Evolutionary conservation across 2,329 filamentous ascomycete species (phyloP).

Genomic region (Phialophora expanda): DNA sequence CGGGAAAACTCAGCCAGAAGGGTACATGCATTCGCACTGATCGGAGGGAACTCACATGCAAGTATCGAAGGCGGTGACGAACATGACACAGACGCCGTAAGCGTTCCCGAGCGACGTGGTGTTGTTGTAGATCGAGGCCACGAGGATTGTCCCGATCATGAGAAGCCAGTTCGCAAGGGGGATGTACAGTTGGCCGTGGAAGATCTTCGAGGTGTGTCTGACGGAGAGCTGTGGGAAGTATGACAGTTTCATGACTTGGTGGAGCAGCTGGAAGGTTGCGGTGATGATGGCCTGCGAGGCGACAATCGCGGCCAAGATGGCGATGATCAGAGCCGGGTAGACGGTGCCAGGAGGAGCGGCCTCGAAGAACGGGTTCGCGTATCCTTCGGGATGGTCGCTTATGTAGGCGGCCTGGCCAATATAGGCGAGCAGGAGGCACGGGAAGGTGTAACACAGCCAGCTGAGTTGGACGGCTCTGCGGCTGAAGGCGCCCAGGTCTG

Average conservation of each 20-base stretch:
- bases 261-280: constrained; percentile 71
- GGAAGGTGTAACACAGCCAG: constrained; percentile 72
- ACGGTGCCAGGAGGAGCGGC: constrained; percentile 70
- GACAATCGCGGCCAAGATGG: constrained; percentile 73
- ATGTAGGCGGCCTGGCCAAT: constrained; percentile 78
- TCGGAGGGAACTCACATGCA: constrained; percentile 57
- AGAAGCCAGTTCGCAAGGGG: constrained; percentile 77
- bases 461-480: constrained; percentile 71
- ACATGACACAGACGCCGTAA: constrained; percentile 79
- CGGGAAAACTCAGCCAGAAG: background rate
- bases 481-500: constrained; percentile 76
- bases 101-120: constrained; percentile 72
- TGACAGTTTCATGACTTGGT: constrained; percentile 72
- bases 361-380: constrained; percentile 75
- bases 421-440: constrained; percentile 66
- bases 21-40: too few species aligned
- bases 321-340: constrained; percentile 70
- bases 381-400: constrained; percentile 63
- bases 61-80: constrained; percentile 66
- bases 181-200: constrained; percentile 78
- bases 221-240: constrained; percentile 80
- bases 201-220: constrained; percentile 70
- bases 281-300: constrained; percentile 82
- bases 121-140: constrained; percentile 75
- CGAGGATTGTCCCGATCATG: constrained; percentile 75